Conservation (phyloP, 2,329 filamentous ascomycete genomes). For the Cladosporium sp. region DNA sequence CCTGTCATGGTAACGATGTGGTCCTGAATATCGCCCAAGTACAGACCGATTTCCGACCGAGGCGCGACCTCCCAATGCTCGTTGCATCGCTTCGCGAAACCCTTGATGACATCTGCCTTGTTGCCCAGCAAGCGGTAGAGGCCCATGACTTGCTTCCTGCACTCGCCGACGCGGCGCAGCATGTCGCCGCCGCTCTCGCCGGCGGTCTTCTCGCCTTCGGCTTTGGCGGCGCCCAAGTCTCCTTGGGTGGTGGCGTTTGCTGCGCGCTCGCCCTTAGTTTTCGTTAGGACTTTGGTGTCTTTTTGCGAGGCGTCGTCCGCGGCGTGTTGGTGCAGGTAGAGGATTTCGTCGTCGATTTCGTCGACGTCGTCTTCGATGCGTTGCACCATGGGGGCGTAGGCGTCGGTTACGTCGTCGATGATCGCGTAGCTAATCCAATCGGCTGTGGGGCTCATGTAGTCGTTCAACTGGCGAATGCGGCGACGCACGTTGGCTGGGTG, state of each 20-base stretch:
- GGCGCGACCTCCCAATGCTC: conserved; percentile 97
- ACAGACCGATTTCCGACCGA: conserved; percentile 92
- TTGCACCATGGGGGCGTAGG: conserved; percentile 88
- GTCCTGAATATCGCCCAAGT: conserved; percentile 96
- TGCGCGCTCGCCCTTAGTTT: conserved; percentile 22
- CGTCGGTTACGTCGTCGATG: conserved; percentile 97
- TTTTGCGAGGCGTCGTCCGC: conserved; percentile 31
- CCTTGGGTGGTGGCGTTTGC: conserved; percentile 19
- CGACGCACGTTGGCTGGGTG: conserved; percentile 95
- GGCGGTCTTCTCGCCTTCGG: conserved; percentile 35
- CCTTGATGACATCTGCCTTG: conserved; percentile 98
- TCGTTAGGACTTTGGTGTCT: conserved; percentile 16
- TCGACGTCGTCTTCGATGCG: conserved; percentile 95
- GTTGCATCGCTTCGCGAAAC: conserved; percentile 96
- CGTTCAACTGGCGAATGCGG: conserved; percentile 85
- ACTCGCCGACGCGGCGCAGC: conserved; percentile 87
- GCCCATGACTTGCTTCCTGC: conserved; percentile 95
- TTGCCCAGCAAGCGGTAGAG: conserved; percentile 89
- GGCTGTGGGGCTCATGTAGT: conserved; percentile 87
- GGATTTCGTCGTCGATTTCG: conserved; percentile 88
- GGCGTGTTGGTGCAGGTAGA: conserved; percentile 66
- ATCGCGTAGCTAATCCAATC: conserved; percentile 99
- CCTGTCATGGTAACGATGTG: conserved; percentile 99
- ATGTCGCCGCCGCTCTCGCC: conserved; percentile 64
- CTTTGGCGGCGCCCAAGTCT: conserved; percentile 26